Evolutionary conservation across 495 filamentous ascomycete species (phyloP).

Genomic region (Amniculicola lignicola): DNA sequence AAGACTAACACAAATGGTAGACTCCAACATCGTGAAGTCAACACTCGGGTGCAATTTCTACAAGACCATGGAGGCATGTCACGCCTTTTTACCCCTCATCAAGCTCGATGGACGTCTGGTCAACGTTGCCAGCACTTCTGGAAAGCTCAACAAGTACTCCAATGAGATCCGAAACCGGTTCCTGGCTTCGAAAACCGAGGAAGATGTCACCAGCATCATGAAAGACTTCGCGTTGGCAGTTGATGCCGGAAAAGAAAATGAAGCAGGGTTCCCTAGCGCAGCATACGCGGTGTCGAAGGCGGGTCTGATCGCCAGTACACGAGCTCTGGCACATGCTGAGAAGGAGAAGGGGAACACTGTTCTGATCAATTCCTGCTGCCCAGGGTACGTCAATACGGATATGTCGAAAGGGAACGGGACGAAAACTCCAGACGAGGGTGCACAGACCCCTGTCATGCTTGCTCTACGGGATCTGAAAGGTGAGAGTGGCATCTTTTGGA

Average conservation of each 20-base stretch:
- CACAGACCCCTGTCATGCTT: constrained; percentile 51
- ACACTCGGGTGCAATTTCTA: constrained; percentile 51
- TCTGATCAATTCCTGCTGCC: constrained; percentile 54
- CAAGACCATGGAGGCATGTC: constrained; percentile 46
- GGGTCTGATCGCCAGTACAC: constrained; percentile 47
- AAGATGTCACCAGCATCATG: constrained; percentile 46
- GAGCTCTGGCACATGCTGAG: constrained; percentile 43
- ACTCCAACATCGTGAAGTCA: constrained; percentile 47
- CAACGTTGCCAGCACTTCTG: constrained; percentile 47
- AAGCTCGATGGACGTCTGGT: constrained; percentile 45
- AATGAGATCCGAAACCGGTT: constrained; percentile 39
- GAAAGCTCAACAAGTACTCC: constrained; percentile 47
- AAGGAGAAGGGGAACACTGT: constrained; percentile 36
- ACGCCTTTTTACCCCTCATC: constrained; percentile 46
- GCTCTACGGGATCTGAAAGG: constrained; percentile 49
- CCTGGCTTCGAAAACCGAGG: constrained; percentile 38
- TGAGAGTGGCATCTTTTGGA: constrained; percentile 47
- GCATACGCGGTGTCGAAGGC: constrained; percentile 50
- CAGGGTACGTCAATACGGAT: constrained; percentile 52
- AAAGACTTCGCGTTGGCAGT: constrained; percentile 45
- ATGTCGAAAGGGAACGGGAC: constrained; percentile 47
- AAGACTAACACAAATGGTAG: no score
- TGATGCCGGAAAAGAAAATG: constrained; percentile 40
- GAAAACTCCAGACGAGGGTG: constrained; percentile 46
- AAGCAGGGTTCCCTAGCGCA: constrained; percentile 46